Evolutionary conservation across 768 basidiomycete species (phyloP).

Genomic region (Boletus edulis): DNA sequence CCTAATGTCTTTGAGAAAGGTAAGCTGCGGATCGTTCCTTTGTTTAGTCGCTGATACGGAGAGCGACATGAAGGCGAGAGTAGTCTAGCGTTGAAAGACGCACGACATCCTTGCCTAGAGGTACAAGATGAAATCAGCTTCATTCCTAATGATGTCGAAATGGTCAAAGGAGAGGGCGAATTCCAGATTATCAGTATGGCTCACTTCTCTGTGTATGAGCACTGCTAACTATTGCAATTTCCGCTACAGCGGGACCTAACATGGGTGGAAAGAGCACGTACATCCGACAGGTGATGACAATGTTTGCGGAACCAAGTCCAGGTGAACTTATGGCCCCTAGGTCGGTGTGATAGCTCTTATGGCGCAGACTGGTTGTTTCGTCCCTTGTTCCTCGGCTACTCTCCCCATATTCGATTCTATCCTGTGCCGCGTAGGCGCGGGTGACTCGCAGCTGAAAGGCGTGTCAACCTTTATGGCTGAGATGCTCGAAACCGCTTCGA

Average conservation of each 20-base stretch:
- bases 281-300: conserved; percentile 71
- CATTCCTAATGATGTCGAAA: conserved; percentile 93
- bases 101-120: conserved; percentile 95
- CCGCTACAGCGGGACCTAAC: conserved; percentile 80
- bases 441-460: conserved; percentile 96
- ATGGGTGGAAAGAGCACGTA: conserved; percentile 99
- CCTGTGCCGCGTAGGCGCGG: conserved; percentile 93
- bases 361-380: conserved; percentile 95
- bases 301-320: not conserved
- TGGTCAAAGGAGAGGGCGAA: conserved; percentile 91
- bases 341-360: conserved; percentile 95
- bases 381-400: conserved; percentile 84
- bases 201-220: not conserved
- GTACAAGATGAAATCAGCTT: conserved; percentile 94
- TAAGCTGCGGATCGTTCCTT: conserved; percentile 20
- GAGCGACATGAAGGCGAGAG: conserved; percentile 57
- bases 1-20: conserved; percentile 80
- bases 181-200: conserved; percentile 89
- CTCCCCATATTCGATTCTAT: conserved; percentile 96
- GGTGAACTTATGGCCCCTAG: conserved; percentile 33
- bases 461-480: conserved; percentile 99
- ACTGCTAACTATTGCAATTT: not conserved
- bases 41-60: not conserved
- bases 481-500: conserved; percentile 98
- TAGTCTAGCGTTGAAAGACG: conserved; percentile 75